Evolutionary conservation across 192 early-diverging fungal species (phyloP).

Genomic region (Backusella morwellensis): DNA sequence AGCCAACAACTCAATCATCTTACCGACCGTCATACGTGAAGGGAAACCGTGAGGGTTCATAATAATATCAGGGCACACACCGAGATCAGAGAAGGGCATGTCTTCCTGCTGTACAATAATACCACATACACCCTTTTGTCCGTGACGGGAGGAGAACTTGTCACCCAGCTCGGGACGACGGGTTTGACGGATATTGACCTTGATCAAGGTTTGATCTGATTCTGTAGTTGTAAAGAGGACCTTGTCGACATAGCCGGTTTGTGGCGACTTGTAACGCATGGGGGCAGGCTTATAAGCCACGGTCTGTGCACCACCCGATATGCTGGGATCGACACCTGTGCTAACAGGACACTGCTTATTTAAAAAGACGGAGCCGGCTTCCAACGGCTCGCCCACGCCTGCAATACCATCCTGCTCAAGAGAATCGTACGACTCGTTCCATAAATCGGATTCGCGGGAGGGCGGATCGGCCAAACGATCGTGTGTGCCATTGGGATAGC

Average conservation of each 20-base stretch:
- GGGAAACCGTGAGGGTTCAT: slow-evolving; percentile 99
- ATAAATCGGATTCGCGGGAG: slow-evolving; percentile 26
- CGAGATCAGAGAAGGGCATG: slow-evolving; percentile 93
- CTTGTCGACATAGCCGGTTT: slow-evolving; percentile 89
- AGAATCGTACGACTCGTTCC: slow-evolving; percentile 58
- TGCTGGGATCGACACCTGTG: slow-evolving; percentile 56
- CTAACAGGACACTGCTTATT: slow-evolving; percentile 89
- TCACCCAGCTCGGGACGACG: slow-evolving; percentile 95
- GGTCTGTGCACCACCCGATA: slow-evolving; percentile 49
- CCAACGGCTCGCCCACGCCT: slow-evolving; percentile 75
- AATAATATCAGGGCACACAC: slow-evolving; percentile 93
- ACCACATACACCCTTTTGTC: slow-evolving; percentile 96
- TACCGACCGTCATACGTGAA: slow-evolving; percentile 98
- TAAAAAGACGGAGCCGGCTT: slow-evolving; percentile 68
- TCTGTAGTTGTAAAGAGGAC: slow-evolving; percentile 92
- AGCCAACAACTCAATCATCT: slow-evolving; percentile 97
- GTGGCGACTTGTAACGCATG: slow-evolving; percentile 86
- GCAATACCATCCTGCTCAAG: slow-evolving; percentile 92
- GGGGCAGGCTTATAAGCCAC: slow-evolving; percentile 69
- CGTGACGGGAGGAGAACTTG: slow-evolving; percentile 98
- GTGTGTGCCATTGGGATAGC: slow-evolving; percentile 78
- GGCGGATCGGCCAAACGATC: slow-evolving; percentile 76
- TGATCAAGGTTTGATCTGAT: slow-evolving; percentile 88
- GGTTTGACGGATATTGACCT: slow-evolving; percentile 87
- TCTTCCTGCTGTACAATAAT: slow-evolving; percentile 97